Evolutionary conservation across 2,329 filamentous ascomycete species (phyloP).

Genomic region (Phyllosticta paracitricarpa): DNA sequence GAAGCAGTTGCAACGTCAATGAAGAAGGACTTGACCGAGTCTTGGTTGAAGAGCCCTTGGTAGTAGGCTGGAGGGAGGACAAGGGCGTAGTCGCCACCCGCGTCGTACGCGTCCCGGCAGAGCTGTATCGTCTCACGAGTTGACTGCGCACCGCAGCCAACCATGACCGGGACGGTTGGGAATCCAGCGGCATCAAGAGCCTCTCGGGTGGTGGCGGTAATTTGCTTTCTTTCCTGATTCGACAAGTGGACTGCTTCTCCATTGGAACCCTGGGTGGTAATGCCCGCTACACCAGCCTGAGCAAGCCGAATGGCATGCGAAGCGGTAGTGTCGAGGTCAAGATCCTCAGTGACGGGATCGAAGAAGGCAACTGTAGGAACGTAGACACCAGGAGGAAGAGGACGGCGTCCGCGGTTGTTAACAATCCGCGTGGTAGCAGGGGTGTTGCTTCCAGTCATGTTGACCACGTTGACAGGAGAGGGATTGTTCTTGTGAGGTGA

Average conservation of each 20-base stretch:
- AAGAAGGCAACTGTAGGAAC: conserved; percentile 37
- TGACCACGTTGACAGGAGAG: not conserved
- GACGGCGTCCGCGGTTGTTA: conserved; percentile 16
- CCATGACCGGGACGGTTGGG: conserved; percentile 58
- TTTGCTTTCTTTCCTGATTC: conserved; percentile 56
- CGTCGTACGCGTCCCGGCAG: conserved; percentile 56
- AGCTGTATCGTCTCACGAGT: conserved; percentile 62
- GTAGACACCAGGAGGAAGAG: conserved; percentile 33
- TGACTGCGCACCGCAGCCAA: conserved; percentile 64
- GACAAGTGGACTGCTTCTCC: conserved; percentile 73
- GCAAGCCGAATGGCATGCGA: conserved; percentile 57
- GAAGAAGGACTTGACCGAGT: conserved; percentile 55
- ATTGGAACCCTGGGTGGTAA: conserved; percentile 72
- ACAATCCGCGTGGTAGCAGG: conserved; percentile 3
- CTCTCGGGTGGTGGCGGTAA: conserved; percentile 59
- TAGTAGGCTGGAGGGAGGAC: conserved; percentile 72
- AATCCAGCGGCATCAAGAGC: conserved; percentile 60
- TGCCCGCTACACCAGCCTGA: conserved; percentile 58
- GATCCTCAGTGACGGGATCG: conserved; percentile 29
- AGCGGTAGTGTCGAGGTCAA: conserved; percentile 31
- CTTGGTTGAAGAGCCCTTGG: conserved; percentile 52
- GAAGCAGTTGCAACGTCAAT: conserved; percentile 51
- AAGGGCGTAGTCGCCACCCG: conserved; percentile 66
- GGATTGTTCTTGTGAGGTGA: conserved; percentile 12
- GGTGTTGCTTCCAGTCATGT: conserved; percentile 8